Evolutionary conservation across 2,329 filamentous ascomycete genomes (phyloP), one percentile per base, ranked within the genome.

Genomic region (Aspergillus nomiae): DNA sequence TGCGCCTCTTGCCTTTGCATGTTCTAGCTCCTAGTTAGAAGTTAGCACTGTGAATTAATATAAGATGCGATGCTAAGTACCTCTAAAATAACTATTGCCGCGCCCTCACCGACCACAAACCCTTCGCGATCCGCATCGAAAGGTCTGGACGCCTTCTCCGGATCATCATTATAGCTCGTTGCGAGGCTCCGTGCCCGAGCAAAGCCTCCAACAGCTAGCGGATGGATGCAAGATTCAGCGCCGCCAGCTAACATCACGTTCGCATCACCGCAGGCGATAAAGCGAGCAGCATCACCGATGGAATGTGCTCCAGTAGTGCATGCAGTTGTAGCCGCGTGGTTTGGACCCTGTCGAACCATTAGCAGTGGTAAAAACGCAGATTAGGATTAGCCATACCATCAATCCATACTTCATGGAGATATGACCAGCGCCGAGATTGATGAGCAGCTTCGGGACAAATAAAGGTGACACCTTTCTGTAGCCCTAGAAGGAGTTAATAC

Each of bases 191-290:
- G 87, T 1, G 94, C 92, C 65, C 93, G 86, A 28, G 92, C 90
- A 73, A 99, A 99, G 8, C 94, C 95, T 8, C 94, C 92, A 69
- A 98, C 90, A 1, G 94, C 92, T 50, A 99, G 84, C 11, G 95
- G 95, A 74, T 99, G 94, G 61, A 99, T 94, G 76, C 95, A 99
- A 0, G 94, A 93, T 78, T 99, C 95, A 10, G 94, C 88, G 32
- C 94, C 94, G 48, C 95, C 95, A n/a, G 95, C 93, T 10, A 99
- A 81, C 93, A 99, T 98, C 60, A 98, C 90, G 76, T 97, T 86
- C 53, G 94, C 94, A 75, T 98, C 94, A 8, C 93, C 94, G 73
- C 89, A 89, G n/a, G 90, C 87, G 65, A 99, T 94, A 75, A 97
- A 92, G 21, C 94, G 88, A n/a, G 91, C 89, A 7, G 95, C 95